phyloP scores from a whole-genome alignment of 139 green algal genomes.

The Closterium sp. region DNA sequence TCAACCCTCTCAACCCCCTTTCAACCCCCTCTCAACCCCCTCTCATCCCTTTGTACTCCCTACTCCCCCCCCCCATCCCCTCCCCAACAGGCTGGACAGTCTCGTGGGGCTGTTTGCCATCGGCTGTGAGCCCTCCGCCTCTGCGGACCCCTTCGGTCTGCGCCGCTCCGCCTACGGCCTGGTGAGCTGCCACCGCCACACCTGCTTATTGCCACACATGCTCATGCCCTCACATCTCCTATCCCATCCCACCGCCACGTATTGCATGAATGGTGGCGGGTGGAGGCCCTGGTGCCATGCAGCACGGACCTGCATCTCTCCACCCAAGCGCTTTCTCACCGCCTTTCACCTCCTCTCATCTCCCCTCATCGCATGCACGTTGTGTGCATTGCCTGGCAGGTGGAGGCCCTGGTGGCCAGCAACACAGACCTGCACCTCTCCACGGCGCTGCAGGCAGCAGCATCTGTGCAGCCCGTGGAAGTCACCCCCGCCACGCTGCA shows the following conservation, averaged over 20 bases:
- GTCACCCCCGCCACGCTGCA: constrained; percentile 51
- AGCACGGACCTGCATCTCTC: neutral
- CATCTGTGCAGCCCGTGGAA: constrained; percentile 72
- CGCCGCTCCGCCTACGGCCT: constrained; percentile 79
- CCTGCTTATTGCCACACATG: neutral
- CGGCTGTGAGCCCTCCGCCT: constrained; percentile 78
- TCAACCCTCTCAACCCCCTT: neutral
- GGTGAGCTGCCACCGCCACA: neutral
- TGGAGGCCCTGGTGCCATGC: neutral
- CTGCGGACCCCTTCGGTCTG: constrained; percentile 86
- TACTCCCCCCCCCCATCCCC: too few species aligned
- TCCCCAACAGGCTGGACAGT: constrained; percentile 70
- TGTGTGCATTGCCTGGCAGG: neutral
- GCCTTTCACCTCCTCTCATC: neutral
- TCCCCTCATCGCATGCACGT: neutral
- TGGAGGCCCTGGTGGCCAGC: constrained; percentile 77
- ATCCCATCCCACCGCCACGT: too few species aligned
- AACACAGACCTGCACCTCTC: constrained; percentile 66
- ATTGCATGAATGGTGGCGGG: too few species aligned
- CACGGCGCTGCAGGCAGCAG: constrained; percentile 60
- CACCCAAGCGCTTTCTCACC: neutral
- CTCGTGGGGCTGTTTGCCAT: constrained; percentile 91
- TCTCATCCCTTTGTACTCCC: too few species aligned
- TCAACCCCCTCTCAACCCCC: neutral
- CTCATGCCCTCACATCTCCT: neutral